phyloP scores from a whole-genome alignment of 768 basidiomycete genomes.

The Suillus occidentalis region DNA sequence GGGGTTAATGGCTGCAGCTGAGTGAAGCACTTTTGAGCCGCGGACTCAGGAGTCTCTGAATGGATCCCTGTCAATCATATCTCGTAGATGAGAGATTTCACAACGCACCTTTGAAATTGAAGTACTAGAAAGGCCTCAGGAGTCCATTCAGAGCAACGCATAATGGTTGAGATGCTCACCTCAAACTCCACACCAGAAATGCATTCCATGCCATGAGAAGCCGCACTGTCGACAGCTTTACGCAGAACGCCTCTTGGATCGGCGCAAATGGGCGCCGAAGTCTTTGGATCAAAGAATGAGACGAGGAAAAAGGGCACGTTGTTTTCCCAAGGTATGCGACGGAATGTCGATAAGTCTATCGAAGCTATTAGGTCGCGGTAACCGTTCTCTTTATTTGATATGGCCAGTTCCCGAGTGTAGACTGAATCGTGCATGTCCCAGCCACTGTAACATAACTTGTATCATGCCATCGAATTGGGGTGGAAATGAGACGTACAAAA shows the following conservation, averaged over 20 bases:
- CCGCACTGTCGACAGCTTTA: conserved; percentile 18
- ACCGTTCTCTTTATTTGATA: conserved; percentile 91
- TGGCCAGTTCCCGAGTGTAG: conserved; percentile 81
- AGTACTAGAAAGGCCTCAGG: conserved; percentile 52
- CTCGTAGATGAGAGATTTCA: not conserved
- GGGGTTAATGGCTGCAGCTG: conserved; percentile 80
- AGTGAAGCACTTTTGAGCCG: conserved; percentile 75
- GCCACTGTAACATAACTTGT: conserved; percentile 34
- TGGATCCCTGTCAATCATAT: conserved; percentile 10
- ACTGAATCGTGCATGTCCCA: conserved; percentile 27
- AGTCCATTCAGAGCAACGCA: conserved; percentile 7
- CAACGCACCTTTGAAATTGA: conserved; percentile 81
- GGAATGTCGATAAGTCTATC: conserved; percentile 85
- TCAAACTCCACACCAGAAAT: conserved; percentile 94
- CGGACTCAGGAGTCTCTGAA: conserved; percentile 76
- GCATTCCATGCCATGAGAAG: conserved; percentile 54
- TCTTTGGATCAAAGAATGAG: conserved; percentile 87
- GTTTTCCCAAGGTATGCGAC: conserved; percentile 90
- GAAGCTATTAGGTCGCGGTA: conserved; percentile 86
- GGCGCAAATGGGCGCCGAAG: conserved; percentile 69
- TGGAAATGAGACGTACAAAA: conserved; percentile 62
- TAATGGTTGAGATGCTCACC: conserved; percentile 42
- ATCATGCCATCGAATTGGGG: not conserved
- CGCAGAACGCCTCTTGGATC: conserved; percentile 86
- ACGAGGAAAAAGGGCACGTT: conserved; percentile 92